Evolutionary conservation across 2,329 filamentous ascomycete species (phyloP).

Genomic region (Celoporthe dispersa): DNA sequence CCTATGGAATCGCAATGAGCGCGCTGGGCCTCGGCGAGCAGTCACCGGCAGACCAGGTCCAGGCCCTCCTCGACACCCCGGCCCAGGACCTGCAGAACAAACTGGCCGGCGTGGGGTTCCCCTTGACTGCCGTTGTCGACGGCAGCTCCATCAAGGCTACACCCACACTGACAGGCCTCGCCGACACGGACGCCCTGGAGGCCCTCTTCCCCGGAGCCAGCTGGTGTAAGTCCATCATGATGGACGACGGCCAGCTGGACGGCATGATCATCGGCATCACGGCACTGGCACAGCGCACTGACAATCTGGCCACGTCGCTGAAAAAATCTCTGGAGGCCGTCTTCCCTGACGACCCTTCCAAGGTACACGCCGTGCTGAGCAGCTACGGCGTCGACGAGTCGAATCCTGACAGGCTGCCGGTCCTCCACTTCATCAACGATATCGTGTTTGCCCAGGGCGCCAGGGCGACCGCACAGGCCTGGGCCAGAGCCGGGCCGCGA

Average conservation of each 20-base stretch:
- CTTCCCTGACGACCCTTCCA: constrained; percentile 17
- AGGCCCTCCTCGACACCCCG: constrained; percentile 27
- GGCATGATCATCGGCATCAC: constrained; percentile 23
- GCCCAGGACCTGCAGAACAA: constrained; percentile 23
- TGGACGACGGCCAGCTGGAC: constrained; percentile 25
- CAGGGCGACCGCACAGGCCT: constrained; percentile 18
- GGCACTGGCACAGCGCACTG: constrained; percentile 15
- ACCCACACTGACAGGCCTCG: constrained; percentile 20
- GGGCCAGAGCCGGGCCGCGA: constrained; percentile 9
- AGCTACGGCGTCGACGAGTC: constrained; percentile 22
- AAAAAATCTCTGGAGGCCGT: constrained; percentile 15
- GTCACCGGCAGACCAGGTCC: constrained; percentile 50
- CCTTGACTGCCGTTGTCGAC: constrained; percentile 26
- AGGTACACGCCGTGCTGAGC: constrained; percentile 3
- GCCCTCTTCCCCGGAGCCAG: constrained; percentile 16
- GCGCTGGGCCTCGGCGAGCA: constrained; percentile 54
- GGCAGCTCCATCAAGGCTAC: constrained; percentile 24
- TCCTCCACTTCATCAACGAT: constrained; percentile 26
- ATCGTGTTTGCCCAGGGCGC: constrained; percentile 21
- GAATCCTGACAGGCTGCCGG: constrained; percentile 11
- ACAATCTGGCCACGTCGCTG: constrained; percentile 21
- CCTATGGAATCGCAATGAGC: constrained; percentile 49
- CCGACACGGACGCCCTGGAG: constrained; percentile 15
- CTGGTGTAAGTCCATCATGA: constrained; percentile 26
- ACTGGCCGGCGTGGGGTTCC: constrained; percentile 17